Conservation (phyloP, 441 rosid genomes). For the Euphorbia corollata region DNA sequence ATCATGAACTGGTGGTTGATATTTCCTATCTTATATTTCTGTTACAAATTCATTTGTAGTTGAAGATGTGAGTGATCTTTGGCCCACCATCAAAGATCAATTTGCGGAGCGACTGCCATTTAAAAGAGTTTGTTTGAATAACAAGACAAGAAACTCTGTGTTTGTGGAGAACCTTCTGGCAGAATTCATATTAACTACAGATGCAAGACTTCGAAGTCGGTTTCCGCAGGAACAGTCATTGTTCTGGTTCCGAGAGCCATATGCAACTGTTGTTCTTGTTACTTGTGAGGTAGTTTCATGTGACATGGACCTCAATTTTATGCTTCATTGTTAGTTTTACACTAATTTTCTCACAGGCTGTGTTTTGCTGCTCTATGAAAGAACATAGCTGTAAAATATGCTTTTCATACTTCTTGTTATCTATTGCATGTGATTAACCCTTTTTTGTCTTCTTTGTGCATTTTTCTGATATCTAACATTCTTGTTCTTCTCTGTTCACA, state of each 20-base stretch:
- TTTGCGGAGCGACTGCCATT: constrained; percentile 72
- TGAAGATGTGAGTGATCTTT: constrained; percentile 92
- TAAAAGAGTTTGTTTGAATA: constrained; percentile 65
- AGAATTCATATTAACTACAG: constrained; percentile 84
- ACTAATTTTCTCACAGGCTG: background rate
- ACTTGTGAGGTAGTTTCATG: constrained; percentile 77
- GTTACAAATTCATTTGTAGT: constrained; percentile 34
- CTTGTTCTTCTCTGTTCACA: constrained; percentile 12
- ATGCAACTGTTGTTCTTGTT: constrained; percentile 83
- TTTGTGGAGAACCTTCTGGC: constrained; percentile 69
- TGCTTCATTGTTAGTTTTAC: background rate
- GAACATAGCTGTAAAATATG: background rate
- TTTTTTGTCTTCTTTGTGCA: too few species aligned
- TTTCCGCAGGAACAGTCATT: constrained; percentile 82
- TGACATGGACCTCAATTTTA: constrained; percentile 3
- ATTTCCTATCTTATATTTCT: constrained; percentile 17
- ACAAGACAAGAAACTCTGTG: constrained; percentile 85
- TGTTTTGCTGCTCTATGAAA: background rate
- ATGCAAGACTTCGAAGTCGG: constrained; percentile 87
- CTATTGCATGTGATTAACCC: too few species aligned
- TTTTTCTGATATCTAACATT: constrained; percentile 13
- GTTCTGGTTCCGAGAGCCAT: constrained; percentile 94
- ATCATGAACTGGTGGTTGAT: background rate
- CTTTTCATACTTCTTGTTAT: background rate
- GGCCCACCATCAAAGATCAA: constrained; percentile 69